These are phyloP conservation scores for Drechslerella coelobrocha DNA, from an alignment of 2,329 filamentous ascomycete genomes.

Conservation along the genomic window DNA sequence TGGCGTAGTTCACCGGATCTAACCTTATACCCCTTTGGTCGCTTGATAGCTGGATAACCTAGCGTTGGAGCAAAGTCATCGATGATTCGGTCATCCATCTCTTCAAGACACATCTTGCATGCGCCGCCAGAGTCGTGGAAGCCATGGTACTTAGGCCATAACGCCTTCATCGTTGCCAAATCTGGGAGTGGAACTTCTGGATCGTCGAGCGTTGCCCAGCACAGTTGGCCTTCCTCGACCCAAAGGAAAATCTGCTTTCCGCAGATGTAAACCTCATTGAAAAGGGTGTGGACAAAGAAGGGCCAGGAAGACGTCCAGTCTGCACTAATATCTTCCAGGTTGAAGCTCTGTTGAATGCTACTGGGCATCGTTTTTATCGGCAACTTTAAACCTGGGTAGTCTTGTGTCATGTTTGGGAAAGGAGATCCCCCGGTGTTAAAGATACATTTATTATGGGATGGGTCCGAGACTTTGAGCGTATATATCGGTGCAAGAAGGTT, in stretches of 20 bases:
- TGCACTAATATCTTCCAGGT: not conserved
- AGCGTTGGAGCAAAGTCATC: slow-evolving; percentile 28
- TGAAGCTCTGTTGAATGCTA: not conserved
- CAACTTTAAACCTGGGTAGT: not conserved
- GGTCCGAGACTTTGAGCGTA: not conserved
- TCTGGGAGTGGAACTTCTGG: not conserved
- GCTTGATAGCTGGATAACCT: slow-evolving; percentile 12
- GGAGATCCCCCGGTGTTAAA: slow-evolving; percentile 3
- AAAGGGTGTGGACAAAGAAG: slow-evolving; percentile 9
- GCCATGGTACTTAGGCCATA: slow-evolving; percentile 10
- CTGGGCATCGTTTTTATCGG: not conserved
- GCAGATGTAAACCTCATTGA: slow-evolving; percentile 7
- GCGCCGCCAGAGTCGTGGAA: not conserved
- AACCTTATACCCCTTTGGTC: slow-evolving; percentile 16
- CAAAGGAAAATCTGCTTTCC: slow-evolving; percentile 19
- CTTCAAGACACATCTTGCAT: slow-evolving; percentile 15
- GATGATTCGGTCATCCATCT: slow-evolving; percentile 21
- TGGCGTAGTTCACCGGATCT: not conserved
- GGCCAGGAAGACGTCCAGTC: slow-evolving; percentile 14
- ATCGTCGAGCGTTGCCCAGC: slow-evolving; percentile 24
- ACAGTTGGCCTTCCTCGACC: slow-evolving; percentile 21
- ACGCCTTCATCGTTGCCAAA: slow-evolving; percentile 16
- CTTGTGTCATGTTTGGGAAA: not conserved
- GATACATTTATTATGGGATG: slow-evolving; percentile 11
- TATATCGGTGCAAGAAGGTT: not conserved